phyloP scores from a whole-genome alignment of 2,329 filamentous ascomycete species.

The Fusarium nelsonii region DNA sequence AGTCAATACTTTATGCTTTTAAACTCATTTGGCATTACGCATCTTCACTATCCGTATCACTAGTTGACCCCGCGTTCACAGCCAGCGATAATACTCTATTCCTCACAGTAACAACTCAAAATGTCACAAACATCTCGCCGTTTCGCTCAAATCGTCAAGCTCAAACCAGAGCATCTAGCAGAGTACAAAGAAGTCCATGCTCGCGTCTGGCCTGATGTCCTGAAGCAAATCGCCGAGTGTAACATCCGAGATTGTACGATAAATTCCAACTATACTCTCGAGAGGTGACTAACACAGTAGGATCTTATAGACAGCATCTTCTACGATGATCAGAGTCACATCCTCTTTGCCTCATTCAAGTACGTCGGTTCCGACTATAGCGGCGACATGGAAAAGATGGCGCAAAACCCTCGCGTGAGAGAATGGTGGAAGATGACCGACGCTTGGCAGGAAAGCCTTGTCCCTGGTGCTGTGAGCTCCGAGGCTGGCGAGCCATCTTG shows the following conservation, averaged over 20 bases:
- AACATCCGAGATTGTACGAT: slow-evolving; percentile 77
- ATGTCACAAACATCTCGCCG: slow-evolving; percentile 61
- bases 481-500: slow-evolving; percentile 71
- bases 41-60: neutral
- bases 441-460: slow-evolving; percentile 75
- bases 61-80: neutral
- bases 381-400: slow-evolving; percentile 82
- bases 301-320: slow-evolving; percentile 76
- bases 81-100: neutral
- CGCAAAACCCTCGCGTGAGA: slow-evolving; percentile 76
- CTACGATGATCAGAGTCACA: slow-evolving; percentile 71
- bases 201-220: slow-evolving; percentile 81
- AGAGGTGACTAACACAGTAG: neutral
- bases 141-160: slow-evolving; percentile 78
- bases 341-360: slow-evolving; percentile 82
- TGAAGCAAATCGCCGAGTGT: slow-evolving; percentile 80
- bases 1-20: neutral
- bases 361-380: slow-evolving; percentile 80
- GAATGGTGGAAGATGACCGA: slow-evolving; percentile 89
- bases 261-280: neutral
- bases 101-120: neutral
- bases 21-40: no score
- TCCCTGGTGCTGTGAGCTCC: slow-evolving; percentile 70
- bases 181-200: slow-evolving; percentile 82
- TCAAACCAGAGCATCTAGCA: slow-evolving; percentile 74